phyloP scores from a whole-genome alignment of 441 rosid genomes.

The Hura crepitans region DNA sequence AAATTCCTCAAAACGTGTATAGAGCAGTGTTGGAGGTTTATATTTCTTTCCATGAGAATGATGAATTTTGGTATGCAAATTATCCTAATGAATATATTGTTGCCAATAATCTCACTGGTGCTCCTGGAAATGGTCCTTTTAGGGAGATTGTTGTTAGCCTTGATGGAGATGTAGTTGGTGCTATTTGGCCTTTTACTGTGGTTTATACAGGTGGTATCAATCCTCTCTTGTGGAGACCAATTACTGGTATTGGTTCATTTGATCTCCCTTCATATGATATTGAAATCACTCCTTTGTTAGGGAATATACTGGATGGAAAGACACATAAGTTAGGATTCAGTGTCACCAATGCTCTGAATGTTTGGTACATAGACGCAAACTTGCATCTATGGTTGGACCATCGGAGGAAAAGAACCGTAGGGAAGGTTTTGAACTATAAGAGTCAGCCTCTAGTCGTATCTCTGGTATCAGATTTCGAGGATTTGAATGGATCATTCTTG shows the following conservation, averaged over 20 bases:
- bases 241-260: conserved; percentile 75
- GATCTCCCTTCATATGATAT: conserved; percentile 81
- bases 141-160: conserved; percentile 77
- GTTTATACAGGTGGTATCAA: conserved; percentile 79
- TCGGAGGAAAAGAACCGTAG: conserved; percentile 43
- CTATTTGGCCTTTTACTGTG: conserved; percentile 89
- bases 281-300: conserved; percentile 74
- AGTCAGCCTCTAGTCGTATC: conserved; percentile 39
- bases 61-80: conserved; percentile 80
- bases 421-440: conserved; percentile 42
- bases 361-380: conserved; percentile 79
- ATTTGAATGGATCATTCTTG: conserved; percentile 53
- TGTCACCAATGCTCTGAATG: conserved; percentile 68
- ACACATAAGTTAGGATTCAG: conserved; percentile 53
- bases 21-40: conserved; percentile 88
- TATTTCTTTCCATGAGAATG: conserved; percentile 83
- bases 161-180: conserved; percentile 58
- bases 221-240: conserved; percentile 81
- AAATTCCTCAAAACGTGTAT: conserved; percentile 65
- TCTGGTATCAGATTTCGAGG: conserved; percentile 39
- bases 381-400: conserved; percentile 87
- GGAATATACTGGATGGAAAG: conserved; percentile 57
- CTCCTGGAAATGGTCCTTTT: conserved; percentile 78
- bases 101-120: conserved; percentile 49
- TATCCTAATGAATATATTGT: conserved; percentile 60